Percentiles rank a stretch among this genome's conserved stretches.
These are phyloP conservation scores for Stachybotrys elegans DNA, from an alignment of 2,329 filamentous ascomycete genomes.

Conservation along the genomic window DNA sequence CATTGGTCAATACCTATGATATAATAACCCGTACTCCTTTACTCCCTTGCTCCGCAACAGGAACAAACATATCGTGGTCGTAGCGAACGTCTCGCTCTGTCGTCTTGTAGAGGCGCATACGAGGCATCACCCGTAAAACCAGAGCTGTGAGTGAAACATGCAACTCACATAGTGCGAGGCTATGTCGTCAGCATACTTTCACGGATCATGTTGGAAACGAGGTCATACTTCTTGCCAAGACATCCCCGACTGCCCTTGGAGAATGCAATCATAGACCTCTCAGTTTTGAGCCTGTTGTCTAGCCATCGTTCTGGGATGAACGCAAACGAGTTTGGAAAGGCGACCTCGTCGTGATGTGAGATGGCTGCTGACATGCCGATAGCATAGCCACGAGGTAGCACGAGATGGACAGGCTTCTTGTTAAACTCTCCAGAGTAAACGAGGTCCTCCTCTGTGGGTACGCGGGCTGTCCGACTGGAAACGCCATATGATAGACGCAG, in stretches of 20 bases:
- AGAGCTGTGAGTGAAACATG: slow-evolving; percentile 15
- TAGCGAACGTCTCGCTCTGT: slow-evolving; percentile 6
- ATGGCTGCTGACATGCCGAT: slow-evolving; percentile 30
- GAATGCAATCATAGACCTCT: slow-evolving; percentile 31
- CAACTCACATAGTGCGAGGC: slow-evolving; percentile 19
- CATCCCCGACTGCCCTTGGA: slow-evolving; percentile 32
- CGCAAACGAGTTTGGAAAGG: slow-evolving; percentile 20
- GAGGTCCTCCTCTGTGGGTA: slow-evolving; percentile 24
- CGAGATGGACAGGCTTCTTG: slow-evolving; percentile 13
- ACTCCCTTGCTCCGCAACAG: background rate
- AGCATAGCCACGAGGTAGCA: slow-evolving; percentile 26
- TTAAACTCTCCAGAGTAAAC: slow-evolving; percentile 18
- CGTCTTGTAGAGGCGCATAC: slow-evolving; percentile 3
- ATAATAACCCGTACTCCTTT: background rate
- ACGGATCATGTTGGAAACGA: background rate
- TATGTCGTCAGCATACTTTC: no score
- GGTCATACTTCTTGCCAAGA: slow-evolving; percentile 23
- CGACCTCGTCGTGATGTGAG: slow-evolving; percentile 25
- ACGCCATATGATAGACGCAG: slow-evolving; percentile 28
- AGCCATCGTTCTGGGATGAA: slow-evolving; percentile 34
- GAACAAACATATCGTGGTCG: slow-evolving; percentile 6
- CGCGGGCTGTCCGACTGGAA: slow-evolving; percentile 18
- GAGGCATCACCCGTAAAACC: slow-evolving; percentile 13
- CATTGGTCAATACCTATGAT: no score
- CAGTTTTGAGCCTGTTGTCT: slow-evolving; percentile 17